Base-by-base conservation (phyloP, 2,329 filamentous ascomycete species). In the Ilyonectria mors-panacis region DNA sequence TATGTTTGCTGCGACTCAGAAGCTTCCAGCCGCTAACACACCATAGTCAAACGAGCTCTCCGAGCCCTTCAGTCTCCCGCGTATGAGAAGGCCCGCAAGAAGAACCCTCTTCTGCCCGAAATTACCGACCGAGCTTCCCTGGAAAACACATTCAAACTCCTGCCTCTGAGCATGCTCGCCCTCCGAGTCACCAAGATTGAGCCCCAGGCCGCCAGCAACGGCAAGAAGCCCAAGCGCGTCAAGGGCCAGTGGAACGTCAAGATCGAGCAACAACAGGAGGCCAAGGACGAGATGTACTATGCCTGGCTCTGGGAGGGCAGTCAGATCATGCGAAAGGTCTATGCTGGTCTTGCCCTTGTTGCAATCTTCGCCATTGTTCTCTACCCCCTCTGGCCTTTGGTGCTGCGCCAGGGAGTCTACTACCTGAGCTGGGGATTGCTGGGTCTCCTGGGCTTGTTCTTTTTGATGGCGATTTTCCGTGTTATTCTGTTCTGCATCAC, bases 241-340 rank as follows among this genome's bases (percentile, higher is more conserved):
- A 99, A 99, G 87, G 96, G 96, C 28, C 89, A 96, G 33, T 99
- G 96, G 96, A 97, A 91, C 4, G 96, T 99, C 69, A 92, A 91
- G 78, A 95, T 99, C 73, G 95, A 98, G 82, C 94, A 95, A 76
- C 95, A 99, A 82, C 96, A 99, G 82, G 95, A 98, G 77, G 92
- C 92, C 64, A 84, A 84, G 55, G 93, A 96, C 64, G 93, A 95
- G 44, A 91, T 96, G 87, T 95, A 99, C 85, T 99, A 98, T 79
- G 92, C 95, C 67, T 99, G 95, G 94, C 86, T 99, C 61, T 98
- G 95, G 81, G 96, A 99, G 78, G 95, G 95, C 19, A 91, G 93
- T 63, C 95, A 98, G 83, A 90, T 95, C 85, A 97, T 94, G 88
- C 93, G 93, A 83, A 96, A 97, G 85, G 87, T 97, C 42, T 97